Conservation (phyloP, 2,329 filamentous ascomycete genomes). For the Hirsutella thompsonii region DNA sequence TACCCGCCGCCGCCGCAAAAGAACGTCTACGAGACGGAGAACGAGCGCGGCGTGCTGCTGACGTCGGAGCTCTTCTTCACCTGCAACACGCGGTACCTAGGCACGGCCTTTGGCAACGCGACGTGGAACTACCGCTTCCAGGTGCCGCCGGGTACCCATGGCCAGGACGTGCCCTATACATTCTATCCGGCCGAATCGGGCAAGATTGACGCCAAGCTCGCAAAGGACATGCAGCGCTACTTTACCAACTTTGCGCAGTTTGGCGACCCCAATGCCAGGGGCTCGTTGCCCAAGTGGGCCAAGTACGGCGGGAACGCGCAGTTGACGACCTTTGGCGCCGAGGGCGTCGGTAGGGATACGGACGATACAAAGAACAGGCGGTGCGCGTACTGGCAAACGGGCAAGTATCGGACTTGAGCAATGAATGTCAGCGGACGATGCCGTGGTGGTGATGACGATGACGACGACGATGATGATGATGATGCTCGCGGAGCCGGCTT, state of each 20-base stretch:
- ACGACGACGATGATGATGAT: background rate
- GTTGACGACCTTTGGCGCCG: conserved; percentile 4
- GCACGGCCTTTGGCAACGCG: conserved; percentile 27
- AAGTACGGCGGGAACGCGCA: conserved; percentile 3
- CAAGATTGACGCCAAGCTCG: conserved; percentile 12
- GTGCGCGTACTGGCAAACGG: conserved; percentile 14
- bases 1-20: conserved; percentile 5
- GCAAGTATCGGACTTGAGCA: background rate
- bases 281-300: conserved; percentile 1
- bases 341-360: background rate
- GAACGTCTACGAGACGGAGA: conserved; percentile 1
- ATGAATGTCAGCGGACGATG: background rate
- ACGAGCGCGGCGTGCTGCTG: conserved; percentile 22
- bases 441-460: background rate
- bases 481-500: no score
- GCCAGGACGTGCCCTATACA: conserved; percentile 34
- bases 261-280: conserved; percentile 12
- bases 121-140: conserved; percentile 37
- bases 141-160: conserved; percentile 35
- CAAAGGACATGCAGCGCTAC: conserved; percentile 17
- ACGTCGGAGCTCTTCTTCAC: conserved; percentile 27
- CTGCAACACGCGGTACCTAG: conserved; percentile 38
- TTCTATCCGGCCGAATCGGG: conserved; percentile 27
- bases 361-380: conserved; percentile 10
- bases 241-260: conserved; percentile 16